phyloP scores from a whole-genome alignment of 331 rosid genomes.

The Quercus tomentella region DNA sequence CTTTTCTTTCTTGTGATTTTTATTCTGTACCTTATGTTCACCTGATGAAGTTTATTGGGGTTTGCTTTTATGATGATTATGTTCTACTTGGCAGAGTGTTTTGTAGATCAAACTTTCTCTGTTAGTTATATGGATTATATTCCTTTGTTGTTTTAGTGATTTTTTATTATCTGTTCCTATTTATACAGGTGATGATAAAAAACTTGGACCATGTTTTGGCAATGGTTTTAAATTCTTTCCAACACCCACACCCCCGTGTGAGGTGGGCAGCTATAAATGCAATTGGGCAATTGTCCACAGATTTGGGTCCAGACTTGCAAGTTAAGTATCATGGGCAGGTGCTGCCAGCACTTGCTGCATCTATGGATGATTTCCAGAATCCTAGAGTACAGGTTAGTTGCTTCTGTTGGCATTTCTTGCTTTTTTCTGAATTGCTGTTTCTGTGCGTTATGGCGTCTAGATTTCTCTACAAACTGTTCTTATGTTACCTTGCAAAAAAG shows the following conservation, averaged over 20 bases:
- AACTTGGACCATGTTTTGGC: slow-evolving; percentile 95
- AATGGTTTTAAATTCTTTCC: slow-evolving; percentile 89
- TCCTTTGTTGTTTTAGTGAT: neutral
- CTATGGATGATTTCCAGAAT: slow-evolving; percentile 96
- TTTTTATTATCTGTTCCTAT: neutral
- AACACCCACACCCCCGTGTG: slow-evolving; percentile 94
- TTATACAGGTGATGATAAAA: slow-evolving; percentile 81
- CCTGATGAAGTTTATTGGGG: neutral
- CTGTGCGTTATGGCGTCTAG: neutral
- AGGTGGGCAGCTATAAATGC: slow-evolving; percentile 99
- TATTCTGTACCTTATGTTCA: neutral
- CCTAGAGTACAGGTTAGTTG: slow-evolving; percentile 88
- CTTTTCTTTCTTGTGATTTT: neutral
- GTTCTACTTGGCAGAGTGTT: neutral
- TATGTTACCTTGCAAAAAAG: too few species aligned
- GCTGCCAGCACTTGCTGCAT: slow-evolving; percentile 82
- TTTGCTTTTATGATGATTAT: neutral
- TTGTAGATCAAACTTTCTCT: neutral
- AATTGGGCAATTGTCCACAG: slow-evolving; percentile 92
- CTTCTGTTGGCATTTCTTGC: neutral
- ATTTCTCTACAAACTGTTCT: neutral
- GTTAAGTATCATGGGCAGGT: slow-evolving; percentile 74
- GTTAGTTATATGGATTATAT: neutral
- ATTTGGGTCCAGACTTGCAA: slow-evolving; percentile 97
- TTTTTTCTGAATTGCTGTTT: neutral